A percentile compares a stretch with the other conserved stretches of the same genome.
phyloP scores from a whole-genome alignment of 208 protist genomes.

The Leptomonas seymouri region DNA sequence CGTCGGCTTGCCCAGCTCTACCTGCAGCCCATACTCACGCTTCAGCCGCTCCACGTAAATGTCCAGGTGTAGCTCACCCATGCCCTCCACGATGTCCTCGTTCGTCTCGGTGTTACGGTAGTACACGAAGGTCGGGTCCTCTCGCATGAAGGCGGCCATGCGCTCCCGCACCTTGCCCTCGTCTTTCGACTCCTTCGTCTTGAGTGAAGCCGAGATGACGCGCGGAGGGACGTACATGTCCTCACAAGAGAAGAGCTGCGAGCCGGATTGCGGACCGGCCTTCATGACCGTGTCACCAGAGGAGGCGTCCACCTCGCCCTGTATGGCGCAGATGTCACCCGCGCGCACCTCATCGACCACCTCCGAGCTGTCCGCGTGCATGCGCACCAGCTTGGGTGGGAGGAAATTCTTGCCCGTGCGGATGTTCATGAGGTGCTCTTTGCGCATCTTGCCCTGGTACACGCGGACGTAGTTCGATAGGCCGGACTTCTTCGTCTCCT shows the following conservation, averaged over 20 bases:
- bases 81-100: conserved; percentile 96
- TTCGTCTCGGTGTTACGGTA: conserved; percentile 93
- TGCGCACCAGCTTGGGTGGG: conserved; percentile 97
- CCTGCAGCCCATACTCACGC: conserved; percentile 94
- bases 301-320: conserved; percentile 97
- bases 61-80: conserved; percentile 97
- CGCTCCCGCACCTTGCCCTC: conserved; percentile 69
- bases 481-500: conserved; percentile 96
- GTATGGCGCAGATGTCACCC: conserved; percentile 99
- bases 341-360: conserved; percentile 92
- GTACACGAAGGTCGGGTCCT: conserved; percentile 97
- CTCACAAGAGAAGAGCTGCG: conserved; percentile 85
- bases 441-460: conserved; percentile 97
- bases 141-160: conserved; percentile 94
- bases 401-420: conserved; percentile 89
- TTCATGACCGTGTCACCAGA: conserved; percentile 97
- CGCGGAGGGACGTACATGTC: conserved; percentile 98
- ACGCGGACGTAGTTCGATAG: conserved; percentile 99
- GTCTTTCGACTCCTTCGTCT: conserved; percentile 90
- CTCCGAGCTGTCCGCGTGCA: conserved; percentile 98
- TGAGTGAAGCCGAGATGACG: conserved; percentile 97
- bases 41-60: conserved; percentile 97
- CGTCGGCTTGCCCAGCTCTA: conserved; percentile 94
- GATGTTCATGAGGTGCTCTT: conserved; percentile 89
- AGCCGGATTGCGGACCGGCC: conserved; percentile 58